phyloP scores from a whole-genome alignment of 768 basidiomycete genomes.

The Suillus luteus region DNA sequence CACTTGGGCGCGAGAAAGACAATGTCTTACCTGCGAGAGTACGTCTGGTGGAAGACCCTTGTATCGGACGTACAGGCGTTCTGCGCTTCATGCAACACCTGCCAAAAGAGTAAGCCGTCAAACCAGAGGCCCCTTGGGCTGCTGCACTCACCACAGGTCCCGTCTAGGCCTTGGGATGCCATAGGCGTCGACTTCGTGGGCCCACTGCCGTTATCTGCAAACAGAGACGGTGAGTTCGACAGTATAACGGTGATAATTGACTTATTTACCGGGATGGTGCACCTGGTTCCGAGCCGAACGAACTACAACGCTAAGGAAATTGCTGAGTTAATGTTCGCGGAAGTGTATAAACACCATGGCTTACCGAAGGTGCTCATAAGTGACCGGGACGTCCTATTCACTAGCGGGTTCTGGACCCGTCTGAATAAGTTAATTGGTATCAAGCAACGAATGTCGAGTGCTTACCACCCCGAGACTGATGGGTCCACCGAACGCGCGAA shows the following conservation, averaged over 20 bases:
- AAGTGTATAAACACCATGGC: conserved; percentile 26
- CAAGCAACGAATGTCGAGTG: conserved; percentile 30
- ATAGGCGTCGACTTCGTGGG: conserved; percentile 31
- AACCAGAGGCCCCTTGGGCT: conserved; percentile 30
- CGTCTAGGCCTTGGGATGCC: conserved; percentile 29
- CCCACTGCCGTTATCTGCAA: conserved; percentile 23
- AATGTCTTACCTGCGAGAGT: conserved; percentile 22
- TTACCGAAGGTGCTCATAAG: conserved; percentile 40
- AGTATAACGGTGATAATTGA: conserved; percentile 29
- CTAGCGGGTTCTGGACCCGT: conserved; percentile 41
- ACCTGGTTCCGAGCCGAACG: conserved; percentile 19
- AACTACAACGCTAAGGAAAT: conserved; percentile 37
- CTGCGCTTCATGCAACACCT: conserved; percentile 22
- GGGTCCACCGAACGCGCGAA: conserved; percentile 39
- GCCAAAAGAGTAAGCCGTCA: background rate
- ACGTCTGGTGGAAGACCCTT: conserved; percentile 31
- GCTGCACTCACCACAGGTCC: conserved; percentile 28
- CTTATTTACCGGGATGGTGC: conserved; percentile 21
- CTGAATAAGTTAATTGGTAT: conserved; percentile 33
- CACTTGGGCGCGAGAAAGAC: conserved; percentile 27
- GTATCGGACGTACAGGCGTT: conserved; percentile 17
- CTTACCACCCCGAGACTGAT: conserved; percentile 47
- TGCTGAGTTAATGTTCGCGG: conserved; percentile 38
- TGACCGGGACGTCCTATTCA: conserved; percentile 46
- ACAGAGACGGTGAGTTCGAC: conserved; percentile 21